Evolutionary conservation across 192 early-diverging fungal genomes (phyloP), one percentile per base, ranked within the genome.

Genomic region (Cetraspora pellucida): DNA sequence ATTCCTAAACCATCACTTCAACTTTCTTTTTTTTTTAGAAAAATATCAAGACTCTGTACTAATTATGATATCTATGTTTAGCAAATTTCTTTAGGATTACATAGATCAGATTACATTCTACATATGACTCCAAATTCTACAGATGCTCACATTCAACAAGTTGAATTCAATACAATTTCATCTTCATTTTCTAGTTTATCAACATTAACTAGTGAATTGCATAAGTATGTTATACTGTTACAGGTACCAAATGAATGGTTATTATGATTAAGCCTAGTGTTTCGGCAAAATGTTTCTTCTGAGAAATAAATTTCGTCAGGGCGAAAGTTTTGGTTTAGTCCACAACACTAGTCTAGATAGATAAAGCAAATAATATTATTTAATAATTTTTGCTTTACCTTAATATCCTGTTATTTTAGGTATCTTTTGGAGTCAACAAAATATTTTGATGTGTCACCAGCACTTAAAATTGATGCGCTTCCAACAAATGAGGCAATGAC

Each of bases 141-240:
- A 10, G 79, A 89, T n/a, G 78, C 88, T 37, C 81, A 82, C 31
- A 86, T 94, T 55, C 91, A 96, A 79, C 97, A 99, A 79, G 97
- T 99, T 2, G 97, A 99, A 75, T 90, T 97, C 77, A 99, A 99
- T 82, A 98, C 97, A 6, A 97, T 99, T 81, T 88, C 96, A 6
- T 85, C 93, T 8, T 94, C 93, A n/a, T 99, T 99, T 82, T 89
- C 91, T 14, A 90, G 91, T 77, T 84, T 99, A 17, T 95, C 94
- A 1, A 82, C 88, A 0, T 80, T 91, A 52, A 90, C 91, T 16
- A 83, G 86, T 19, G 86, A 96, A 58, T 82, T 98, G 43, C 97
- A 98, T 78, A 80, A 85, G 91, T 95, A 87, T 77, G 72, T 64
- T 23, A 27, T 14, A 44, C 31, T 17, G 2, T 9, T 37, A 65